Conservation (phyloP, 1,284 basidiomycete genomes). For the Hypsizygus ulmarius region DNA sequence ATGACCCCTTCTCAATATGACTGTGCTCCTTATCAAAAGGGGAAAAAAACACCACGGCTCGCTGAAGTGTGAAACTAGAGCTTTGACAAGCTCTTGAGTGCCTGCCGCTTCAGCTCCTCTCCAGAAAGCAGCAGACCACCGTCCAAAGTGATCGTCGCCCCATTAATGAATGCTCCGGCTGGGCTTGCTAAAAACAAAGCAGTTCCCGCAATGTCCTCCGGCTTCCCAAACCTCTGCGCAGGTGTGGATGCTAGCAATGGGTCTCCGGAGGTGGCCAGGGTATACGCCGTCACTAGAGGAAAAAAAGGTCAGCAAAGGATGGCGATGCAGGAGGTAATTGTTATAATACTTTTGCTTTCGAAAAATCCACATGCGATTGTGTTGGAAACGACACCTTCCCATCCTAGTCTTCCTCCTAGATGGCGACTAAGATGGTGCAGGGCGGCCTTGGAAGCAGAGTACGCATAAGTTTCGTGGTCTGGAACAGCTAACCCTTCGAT, state of each 20-base stretch:
- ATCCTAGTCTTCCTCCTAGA: conserved; percentile 58
- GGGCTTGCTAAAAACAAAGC: conserved; percentile 59
- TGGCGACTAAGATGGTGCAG: conserved; percentile 63
- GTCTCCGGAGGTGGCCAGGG: conserved; percentile 43
- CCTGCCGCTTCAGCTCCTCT: conserved; percentile 11
- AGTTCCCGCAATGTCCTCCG: conserved; percentile 63
- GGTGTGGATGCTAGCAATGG: conserved; percentile 47
- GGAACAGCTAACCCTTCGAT: conserved; percentile 57
- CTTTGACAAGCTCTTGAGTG: conserved; percentile 5
- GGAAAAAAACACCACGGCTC: neutral
- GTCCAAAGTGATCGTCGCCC: conserved; percentile 59
- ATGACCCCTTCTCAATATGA: neutral
- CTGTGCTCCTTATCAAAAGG: neutral
- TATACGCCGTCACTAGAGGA: conserved; percentile 62
- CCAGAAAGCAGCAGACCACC: conserved; percentile 45
- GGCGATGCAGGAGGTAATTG: neutral
- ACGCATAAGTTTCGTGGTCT: conserved; percentile 65
- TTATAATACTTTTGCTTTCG: conserved; percentile 45
- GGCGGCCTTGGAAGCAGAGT: conserved; percentile 64
- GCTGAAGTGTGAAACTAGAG: neutral
- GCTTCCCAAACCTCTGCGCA: conserved; percentile 53
- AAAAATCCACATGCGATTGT: conserved; percentile 64
- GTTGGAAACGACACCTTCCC: conserved; percentile 64
- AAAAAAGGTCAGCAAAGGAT: neutral
- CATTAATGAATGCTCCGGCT: conserved; percentile 63